Percentiles rank a stretch among this genome's conserved stretches.
These are phyloP conservation scores for Akebia trifoliata DNA, from an alignment of 164 flowering plant genomes.

Conservation along the genomic window DNA sequence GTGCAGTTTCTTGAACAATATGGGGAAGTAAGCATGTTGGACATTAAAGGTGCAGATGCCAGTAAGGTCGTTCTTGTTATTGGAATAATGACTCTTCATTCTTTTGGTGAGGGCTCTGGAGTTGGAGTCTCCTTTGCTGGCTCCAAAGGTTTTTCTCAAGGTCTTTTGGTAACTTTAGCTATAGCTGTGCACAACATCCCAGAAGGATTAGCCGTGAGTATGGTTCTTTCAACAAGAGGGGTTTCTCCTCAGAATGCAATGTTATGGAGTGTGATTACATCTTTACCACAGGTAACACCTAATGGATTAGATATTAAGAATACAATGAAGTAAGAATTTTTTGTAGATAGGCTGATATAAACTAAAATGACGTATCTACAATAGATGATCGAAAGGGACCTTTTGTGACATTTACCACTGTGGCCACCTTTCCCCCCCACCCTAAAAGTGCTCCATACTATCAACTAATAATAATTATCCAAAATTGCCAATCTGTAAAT, in stretches of 20 bases:
- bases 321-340: too few relatives aligned
- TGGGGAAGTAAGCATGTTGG: slow-evolving; percentile 98
- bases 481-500: too few relatives aligned
- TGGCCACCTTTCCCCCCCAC: too few relatives aligned
- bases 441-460: too few relatives aligned
- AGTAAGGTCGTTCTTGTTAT: slow-evolving; percentile 86
- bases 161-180: slow-evolving; percentile 87
- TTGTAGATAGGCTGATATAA: too few relatives aligned
- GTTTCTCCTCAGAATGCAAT: slow-evolving; percentile 97
- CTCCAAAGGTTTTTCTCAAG: slow-evolving; percentile 94
- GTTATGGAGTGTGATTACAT: slow-evolving; percentile 97
- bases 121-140: slow-evolving; percentile 99
- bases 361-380: too few relatives aligned
- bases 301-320: too few relatives aligned
- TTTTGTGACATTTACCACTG: too few relatives aligned
- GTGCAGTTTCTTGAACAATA: slow-evolving; percentile 84
- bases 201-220: slow-evolving; percentile 97
- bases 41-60: slow-evolving; percentile 98
- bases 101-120: slow-evolving; percentile 99
- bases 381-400: too few relatives aligned
- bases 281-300: slow-evolving; percentile 84
- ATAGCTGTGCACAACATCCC: slow-evolving; percentile 99
- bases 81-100: slow-evolving; percentile 99
- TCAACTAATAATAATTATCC: too few relatives aligned
- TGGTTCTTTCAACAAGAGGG: slow-evolving; percentile 96